Conservation (phyloP, 2,329 filamentous ascomycete species). For the Fusarium anthophilum region DNA sequence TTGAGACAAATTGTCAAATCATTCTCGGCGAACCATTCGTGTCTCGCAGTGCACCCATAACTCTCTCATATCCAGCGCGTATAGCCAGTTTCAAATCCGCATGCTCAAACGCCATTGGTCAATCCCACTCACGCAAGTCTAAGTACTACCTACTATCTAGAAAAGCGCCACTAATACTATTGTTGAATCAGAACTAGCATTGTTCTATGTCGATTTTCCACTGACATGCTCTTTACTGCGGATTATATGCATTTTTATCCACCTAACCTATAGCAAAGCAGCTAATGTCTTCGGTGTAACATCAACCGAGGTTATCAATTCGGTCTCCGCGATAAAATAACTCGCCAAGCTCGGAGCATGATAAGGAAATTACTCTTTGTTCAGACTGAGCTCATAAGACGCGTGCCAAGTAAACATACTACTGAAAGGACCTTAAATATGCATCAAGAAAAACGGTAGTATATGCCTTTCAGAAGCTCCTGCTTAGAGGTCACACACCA, state of each 20-base stretch:
- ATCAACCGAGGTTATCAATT: constrained; percentile 20
- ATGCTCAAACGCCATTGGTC: constrained; percentile 2
- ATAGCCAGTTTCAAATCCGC: background rate
- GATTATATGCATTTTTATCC: background rate
- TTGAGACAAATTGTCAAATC: fast-evolving
- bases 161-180: background rate
- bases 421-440: background rate
- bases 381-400: background rate
- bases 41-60: fast-evolving
- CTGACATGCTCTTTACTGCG: too few species aligned
- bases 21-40: background rate
- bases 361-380: background rate
- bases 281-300: constrained; percentile 7
- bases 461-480: background rate
- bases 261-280: background rate
- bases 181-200: background rate
- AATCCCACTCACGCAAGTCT: background rate
- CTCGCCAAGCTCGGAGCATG: background rate
- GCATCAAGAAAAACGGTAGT: background rate
- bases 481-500: background rate
- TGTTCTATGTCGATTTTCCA: background rate
- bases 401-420: fast-evolving
- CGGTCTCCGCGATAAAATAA: constrained; percentile 4
- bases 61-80: too few species aligned
- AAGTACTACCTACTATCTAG: background rate